phyloP scores from a whole-genome alignment of 148 eudicot species.

The Persicaria tinctoria region DNA sequence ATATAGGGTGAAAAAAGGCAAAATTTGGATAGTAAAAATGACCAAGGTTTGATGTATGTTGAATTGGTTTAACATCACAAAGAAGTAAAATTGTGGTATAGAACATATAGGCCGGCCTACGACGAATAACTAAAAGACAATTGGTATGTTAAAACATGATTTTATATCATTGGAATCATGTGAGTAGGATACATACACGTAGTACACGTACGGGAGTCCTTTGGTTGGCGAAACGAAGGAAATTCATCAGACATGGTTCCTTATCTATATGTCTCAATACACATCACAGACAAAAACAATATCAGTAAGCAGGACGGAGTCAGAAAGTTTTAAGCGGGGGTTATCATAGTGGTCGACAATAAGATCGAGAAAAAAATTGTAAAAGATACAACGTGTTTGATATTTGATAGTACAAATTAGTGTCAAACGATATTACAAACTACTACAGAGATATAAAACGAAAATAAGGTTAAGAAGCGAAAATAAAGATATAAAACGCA shows the following conservation, averaged over 20 bases:
- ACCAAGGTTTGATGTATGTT: no score
- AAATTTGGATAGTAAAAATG: neutral
- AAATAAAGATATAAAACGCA: no score
- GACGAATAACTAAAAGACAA: neutral
- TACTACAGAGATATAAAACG: no score
- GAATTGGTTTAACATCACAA: neutral
- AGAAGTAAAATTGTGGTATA: neutral
- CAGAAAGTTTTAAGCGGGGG: no score
- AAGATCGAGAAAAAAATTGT: no score
- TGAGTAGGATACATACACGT: neutral
- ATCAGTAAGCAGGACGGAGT: neutral
- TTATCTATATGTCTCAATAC: constrained; percentile 8
- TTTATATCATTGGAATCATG: neutral
- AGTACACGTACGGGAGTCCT: no score
- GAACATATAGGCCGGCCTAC: neutral
- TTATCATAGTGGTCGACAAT: no score
- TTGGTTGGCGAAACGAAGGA: neutral
- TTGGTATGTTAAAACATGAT: neutral
- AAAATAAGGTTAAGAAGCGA: no score
- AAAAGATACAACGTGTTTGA: no score
- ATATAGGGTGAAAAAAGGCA: no score
- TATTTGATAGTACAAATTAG: no score
- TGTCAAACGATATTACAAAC: no score
- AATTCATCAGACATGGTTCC: neutral
- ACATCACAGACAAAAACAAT: neutral